These are phyloP conservation scores for Talaromyces proteolyticus DNA, from an alignment of 495 filamentous ascomycete genomes.

Conservation along the genomic window DNA sequence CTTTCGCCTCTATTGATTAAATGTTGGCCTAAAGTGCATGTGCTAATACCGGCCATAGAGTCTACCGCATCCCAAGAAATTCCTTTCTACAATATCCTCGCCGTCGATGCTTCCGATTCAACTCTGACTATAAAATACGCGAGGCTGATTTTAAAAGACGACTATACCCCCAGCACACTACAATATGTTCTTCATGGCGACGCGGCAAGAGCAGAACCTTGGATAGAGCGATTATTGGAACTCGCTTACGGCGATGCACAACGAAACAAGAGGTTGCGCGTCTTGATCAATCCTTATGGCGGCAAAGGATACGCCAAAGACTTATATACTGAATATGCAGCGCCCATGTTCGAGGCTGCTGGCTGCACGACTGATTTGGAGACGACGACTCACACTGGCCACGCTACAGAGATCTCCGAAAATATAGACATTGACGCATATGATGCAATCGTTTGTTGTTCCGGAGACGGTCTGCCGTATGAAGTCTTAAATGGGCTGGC, in stretches of 20 bases:
- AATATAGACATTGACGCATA: constrained; percentile 72
- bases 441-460: constrained; percentile 83
- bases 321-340: constrained; percentile 68
- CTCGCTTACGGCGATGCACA: constrained; percentile 69
- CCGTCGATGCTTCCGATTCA: constrained; percentile 57
- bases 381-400: constrained; percentile 63
- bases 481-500: constrained; percentile 93
- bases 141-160: constrained; percentile 43
- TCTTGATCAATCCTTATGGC: constrained; percentile 86
- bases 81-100: constrained; percentile 79
- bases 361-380: constrained; percentile 72
- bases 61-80: constrained; percentile 48
- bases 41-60: constrained; percentile 8
- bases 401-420: constrained; percentile 74
- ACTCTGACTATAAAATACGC: constrained; percentile 77
- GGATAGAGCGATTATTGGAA: constrained; percentile 58
- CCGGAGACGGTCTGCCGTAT: constrained; percentile 85
- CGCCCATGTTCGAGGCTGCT: constrained; percentile 79
- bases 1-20: too few species aligned
- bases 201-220: constrained; percentile 45
- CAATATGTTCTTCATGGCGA: constrained; percentile 54
- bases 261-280: constrained; percentile 69
- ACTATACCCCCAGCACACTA: constrained; percentile 51
- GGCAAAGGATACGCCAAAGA: constrained; percentile 73
- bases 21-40: neutral